Conservation (phyloP, 805 yeast genomes). For the Yamadazyma kitorensis region DNA sequence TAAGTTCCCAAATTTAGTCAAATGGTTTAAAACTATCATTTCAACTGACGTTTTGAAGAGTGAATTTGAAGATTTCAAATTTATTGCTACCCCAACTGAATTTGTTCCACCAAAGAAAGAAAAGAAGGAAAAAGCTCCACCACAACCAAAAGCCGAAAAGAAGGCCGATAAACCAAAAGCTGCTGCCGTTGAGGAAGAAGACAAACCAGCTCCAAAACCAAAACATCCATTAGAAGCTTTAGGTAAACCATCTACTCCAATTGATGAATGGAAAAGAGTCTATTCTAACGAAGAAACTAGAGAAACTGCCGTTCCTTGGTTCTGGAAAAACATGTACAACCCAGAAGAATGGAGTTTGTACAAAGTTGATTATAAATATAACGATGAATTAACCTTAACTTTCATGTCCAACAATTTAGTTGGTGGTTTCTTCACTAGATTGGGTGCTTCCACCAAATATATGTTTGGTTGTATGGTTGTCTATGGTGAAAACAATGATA, state of each 20-base stretch:
- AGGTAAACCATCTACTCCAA: conserved; percentile 63
- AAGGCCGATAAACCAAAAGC: conserved; percentile 38
- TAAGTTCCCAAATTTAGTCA: conserved; percentile 56
- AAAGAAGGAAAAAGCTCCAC: conserved; percentile 38
- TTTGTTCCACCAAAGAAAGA: conserved; percentile 74
- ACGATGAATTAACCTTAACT: conserved; percentile 93
- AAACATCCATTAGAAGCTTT: conserved; percentile 89
- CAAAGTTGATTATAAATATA: conserved; percentile 95
- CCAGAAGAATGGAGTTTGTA: conserved; percentile 91
- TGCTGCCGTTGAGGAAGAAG: conserved; percentile 33
- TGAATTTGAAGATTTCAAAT: conserved; percentile 50
- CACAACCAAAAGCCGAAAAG: conserved; percentile 29
- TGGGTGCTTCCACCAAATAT: conserved; percentile 87
- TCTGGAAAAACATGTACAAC: conserved; percentile 90
- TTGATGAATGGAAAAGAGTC: conserved; percentile 94
- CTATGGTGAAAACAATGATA: conserved; percentile 97
- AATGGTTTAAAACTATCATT: conserved; percentile 68
- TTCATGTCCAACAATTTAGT: conserved; percentile 98
- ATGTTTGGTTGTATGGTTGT: conserved; percentile 92
- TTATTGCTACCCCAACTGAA: conserved; percentile 65
- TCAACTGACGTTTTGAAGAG: conserved; percentile 45
- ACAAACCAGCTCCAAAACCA: conserved; percentile 61
- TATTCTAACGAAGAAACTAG: conserved; percentile 98
- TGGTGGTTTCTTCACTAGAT: conserved; percentile 98
- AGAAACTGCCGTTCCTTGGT: conserved; percentile 91